Evolutionary conservation across 129 eudicot species (phyloP), one percentile per base, ranked within the genome.

Genomic region (Lonicera japonica): DNA sequence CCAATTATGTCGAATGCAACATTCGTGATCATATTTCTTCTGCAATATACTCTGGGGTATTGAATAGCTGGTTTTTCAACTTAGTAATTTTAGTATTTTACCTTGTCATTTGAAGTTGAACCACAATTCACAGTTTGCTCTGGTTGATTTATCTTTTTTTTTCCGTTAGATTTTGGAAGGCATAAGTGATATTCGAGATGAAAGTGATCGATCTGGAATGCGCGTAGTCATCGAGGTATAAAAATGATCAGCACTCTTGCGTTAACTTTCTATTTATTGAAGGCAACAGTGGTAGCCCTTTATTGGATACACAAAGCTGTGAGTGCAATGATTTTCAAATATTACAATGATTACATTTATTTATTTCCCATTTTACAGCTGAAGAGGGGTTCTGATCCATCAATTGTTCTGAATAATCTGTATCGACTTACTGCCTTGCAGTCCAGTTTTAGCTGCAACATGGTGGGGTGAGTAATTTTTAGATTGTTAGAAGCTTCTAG

Each of bases 121-220:
- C 16, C 50, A 43, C 57, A 58, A 16, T 34, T 58, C 52, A 21
- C 58, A 45, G 55, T 40, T n/a, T 52, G 5, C 23, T 41, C 41
- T 61, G 8, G 25, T 58, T 67, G 22, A 25, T 63, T 70, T 11
- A 19, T 21, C 25, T 53, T 45, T 61, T 57, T 36, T 0, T 20
- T 51, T 73, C 29, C 36, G 40, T 52, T 64, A 92, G 98, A 78
- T 36, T 59, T 77, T 92, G 73, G 96, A 92, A 69, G 98, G 98
- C 61, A 78, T 92, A 59, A 92, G 98, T 74, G 98, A 92, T 63
- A 87, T 87, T 51, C 98, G 98, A 50, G 96, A 92, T 76, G 98
- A 92, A 78, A 92, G 98, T 80, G 98, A 92, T 76, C 88, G 98
- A 52, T 70, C 85, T 62, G 98, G 98, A 73, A 92, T 92, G 98